A percentile compares a stretch with the other conserved stretches of the same genome.
Evolutionary conservation across 2,329 filamentous ascomycete genomes (phyloP).

Genomic region (Trichoderma hamatum): DNA sequence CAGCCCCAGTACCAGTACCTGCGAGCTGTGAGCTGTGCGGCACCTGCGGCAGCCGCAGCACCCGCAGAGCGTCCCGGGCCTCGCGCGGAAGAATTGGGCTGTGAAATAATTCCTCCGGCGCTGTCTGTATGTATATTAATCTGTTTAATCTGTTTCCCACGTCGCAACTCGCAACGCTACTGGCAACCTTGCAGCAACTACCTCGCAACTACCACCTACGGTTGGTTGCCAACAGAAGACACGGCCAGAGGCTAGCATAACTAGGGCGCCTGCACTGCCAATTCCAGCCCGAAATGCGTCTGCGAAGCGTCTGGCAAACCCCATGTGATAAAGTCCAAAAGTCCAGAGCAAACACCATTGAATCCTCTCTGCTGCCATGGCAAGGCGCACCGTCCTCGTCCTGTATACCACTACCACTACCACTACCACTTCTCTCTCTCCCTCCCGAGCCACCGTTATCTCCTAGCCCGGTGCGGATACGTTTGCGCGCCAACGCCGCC

Average conservation of each 20-base stretch:
- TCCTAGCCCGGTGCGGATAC: slow-evolving; percentile 6
- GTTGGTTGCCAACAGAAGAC: background rate
- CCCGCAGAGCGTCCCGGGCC: background rate
- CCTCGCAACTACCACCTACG: background rate
- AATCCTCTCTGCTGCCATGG: background rate
- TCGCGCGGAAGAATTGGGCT: background rate
- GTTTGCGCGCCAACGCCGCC: background rate
- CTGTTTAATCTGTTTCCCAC: background rate
- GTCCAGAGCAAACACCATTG: background rate
- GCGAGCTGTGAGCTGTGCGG: background rate
- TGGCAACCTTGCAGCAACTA: background rate
- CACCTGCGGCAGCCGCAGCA: background rate
- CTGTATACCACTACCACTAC: too few species aligned
- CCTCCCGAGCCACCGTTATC: slow-evolving; percentile 9
- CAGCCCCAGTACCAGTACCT: too few species aligned
- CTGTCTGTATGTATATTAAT: background rate
- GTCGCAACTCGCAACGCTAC: too few species aligned
- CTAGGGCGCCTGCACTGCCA: background rate
- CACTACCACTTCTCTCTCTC: too few species aligned
- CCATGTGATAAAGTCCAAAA: background rate
- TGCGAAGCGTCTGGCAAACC: background rate
- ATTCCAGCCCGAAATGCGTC: background rate
- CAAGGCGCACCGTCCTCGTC: background rate
- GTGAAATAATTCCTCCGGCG: background rate
- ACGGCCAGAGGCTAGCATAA: background rate